These are phyloP conservation scores for Parastagonospora nodorum DNA, from an alignment of 2,329 filamentous ascomycete species.

Conservation along the genomic window DNA sequence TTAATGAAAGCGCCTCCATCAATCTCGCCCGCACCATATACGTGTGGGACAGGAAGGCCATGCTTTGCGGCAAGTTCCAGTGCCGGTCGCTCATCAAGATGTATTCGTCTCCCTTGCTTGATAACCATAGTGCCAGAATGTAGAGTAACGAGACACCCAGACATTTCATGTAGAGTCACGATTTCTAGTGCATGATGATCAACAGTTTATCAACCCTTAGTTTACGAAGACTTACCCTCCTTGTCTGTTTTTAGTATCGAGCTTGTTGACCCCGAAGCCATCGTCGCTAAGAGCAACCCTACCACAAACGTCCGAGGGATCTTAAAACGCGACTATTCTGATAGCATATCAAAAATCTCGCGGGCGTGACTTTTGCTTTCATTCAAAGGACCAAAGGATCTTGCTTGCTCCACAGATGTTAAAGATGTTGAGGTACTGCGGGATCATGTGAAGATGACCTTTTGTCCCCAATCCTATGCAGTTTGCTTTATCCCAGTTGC, in stretches of 20 bases:
- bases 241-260: not conserved
- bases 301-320: not conserved
- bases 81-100: slow-evolving; percentile 1
- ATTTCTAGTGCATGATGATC: not conserved
- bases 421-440: too few relatives aligned
- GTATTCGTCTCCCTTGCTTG: slow-evolving; percentile 8
- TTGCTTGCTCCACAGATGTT: too few relatives aligned
- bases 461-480: not conserved
- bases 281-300: not conserved
- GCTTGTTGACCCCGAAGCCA: not conserved
- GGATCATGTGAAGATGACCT: too few relatives aligned
- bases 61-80: slow-evolving; percentile 4
- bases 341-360: not conserved
- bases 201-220: not conserved
- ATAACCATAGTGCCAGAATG: slow-evolving; percentile 5
- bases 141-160: slow-evolving; percentile 1
- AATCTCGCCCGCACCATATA: not conserved
- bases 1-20: slow-evolving; percentile 7
- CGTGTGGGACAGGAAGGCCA: slow-evolving; percentile 7
- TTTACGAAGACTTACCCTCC: not conserved
- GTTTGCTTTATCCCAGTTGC: not conserved
- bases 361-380: not conserved
- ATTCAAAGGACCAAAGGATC: too few relatives aligned
- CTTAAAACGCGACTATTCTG: not conserved
- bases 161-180: slow-evolving; percentile 6